Conservation (phyloP, 768 basidiomycete species). For the Calvatia gigantea region DNA sequence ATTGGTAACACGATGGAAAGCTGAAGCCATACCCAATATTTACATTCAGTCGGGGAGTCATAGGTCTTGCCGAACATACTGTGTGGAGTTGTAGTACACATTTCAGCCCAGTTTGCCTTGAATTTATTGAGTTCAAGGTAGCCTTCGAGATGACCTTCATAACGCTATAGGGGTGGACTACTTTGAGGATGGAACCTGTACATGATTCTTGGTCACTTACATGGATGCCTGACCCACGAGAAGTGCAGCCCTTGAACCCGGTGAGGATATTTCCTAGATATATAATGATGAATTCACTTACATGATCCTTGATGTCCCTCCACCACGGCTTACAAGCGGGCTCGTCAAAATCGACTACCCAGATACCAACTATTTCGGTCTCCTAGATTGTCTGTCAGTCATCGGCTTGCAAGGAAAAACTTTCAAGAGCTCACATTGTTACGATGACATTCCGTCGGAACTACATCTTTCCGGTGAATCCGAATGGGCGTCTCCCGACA, state of each 20-base stretch:
- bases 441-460: constrained; percentile 1
- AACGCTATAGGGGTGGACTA: not conserved
- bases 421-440: not conserved
- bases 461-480: constrained; percentile 4
- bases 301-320: constrained; percentile 1
- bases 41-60: constrained; percentile 1
- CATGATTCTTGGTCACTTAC: not conserved
- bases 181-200: not conserved
- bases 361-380: constrained; percentile 1
- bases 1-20: not conserved
- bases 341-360: constrained; percentile 7
- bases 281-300: not conserved
- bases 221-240: constrained; percentile 3
- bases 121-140: constrained; percentile 7
- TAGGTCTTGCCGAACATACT: constrained; percentile 3
- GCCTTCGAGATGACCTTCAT: constrained; percentile 4
- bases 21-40: not conserved
- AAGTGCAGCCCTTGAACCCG: not conserved
- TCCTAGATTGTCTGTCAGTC: not conserved
- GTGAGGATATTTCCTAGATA: not conserved
- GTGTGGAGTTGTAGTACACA: constrained; percentile 8
- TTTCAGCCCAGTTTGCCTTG: constrained; percentile 4
- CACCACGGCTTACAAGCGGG: constrained; percentile 8
- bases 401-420: not conserved
- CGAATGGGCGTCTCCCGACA: constrained; percentile 1